Percentiles rank a stretch among this genome's conserved stretches.
phyloP scores from a whole-genome alignment of 495 filamentous ascomycete genomes.

The Tuber umbilicatum region DNA sequence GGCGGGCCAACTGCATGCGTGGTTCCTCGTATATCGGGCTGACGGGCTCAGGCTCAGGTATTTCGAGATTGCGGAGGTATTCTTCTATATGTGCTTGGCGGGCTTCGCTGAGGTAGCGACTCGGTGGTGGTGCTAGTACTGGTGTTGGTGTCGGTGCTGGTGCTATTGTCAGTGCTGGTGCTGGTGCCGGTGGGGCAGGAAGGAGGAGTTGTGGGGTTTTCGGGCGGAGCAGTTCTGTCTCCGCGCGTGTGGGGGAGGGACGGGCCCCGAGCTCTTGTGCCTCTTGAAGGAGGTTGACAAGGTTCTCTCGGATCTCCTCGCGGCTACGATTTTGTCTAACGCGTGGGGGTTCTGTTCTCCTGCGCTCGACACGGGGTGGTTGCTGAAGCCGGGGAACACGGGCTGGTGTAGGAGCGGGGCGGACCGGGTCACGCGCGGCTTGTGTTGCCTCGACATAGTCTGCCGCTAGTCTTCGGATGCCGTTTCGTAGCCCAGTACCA shows the following conservation, averaged over 20 bases:
- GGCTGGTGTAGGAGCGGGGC: constrained; percentile 1
- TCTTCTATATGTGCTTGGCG: constrained; percentile 38
- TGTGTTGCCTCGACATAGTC: constrained; percentile 35
- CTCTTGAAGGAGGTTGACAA: constrained; percentile 30
- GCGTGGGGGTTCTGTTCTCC: constrained; percentile 24
- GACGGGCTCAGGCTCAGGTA: constrained; percentile 35
- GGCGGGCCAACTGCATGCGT: constrained; percentile 7
- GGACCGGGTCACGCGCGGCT: constrained; percentile 25
- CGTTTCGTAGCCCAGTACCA: constrained; percentile 33
- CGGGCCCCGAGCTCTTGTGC: constrained; percentile 26
- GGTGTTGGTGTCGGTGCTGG: background rate
- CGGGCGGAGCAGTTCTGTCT: constrained; percentile 7
- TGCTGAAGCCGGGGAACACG: background rate
- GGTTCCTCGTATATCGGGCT: constrained; percentile 4
- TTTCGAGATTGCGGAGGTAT: constrained; percentile 32
- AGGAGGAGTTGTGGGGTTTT: constrained; percentile 2
- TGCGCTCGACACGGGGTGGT: constrained; percentile 25
- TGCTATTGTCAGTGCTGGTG: background rate
- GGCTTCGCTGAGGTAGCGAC: constrained; percentile 35
- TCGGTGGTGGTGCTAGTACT: constrained; percentile 8
- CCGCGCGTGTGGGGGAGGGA: constrained; percentile 7
- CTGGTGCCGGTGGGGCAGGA: constrained; percentile 8
- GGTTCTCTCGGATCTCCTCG: constrained; percentile 29
- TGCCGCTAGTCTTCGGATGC: constrained; percentile 38
- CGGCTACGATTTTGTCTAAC: constrained; percentile 16